Conservation (phyloP, 257 asterid genomes). For the Haberlea rhodopensis region DNA sequence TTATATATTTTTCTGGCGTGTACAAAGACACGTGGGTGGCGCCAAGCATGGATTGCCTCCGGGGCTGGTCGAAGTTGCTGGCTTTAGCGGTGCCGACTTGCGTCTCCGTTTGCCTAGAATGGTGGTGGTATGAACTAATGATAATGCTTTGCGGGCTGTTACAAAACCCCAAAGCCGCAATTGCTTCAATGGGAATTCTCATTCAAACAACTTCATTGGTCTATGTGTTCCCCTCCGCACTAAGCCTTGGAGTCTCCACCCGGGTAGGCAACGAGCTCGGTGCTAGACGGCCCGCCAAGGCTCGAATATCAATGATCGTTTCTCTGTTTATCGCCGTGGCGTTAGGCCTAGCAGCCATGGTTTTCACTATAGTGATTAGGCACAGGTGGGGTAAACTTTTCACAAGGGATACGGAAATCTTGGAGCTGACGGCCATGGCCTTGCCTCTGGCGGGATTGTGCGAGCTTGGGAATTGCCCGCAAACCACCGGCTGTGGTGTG, state of each 20-base stretch:
- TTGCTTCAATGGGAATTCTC: constrained; percentile 86
- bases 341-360: constrained; percentile 66
- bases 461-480: constrained; percentile 96
- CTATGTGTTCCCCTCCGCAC: constrained; percentile 81
- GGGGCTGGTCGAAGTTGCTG: constrained; percentile 69
- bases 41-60: constrained; percentile 61
- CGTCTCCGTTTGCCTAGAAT: constrained; percentile 78
- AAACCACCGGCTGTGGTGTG: constrained; percentile 92
- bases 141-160: constrained; percentile 75
- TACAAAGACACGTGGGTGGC: constrained; percentile 66
- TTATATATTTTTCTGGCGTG: constrained; percentile 62
- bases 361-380: constrained; percentile 59
- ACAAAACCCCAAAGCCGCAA: constrained; percentile 64
- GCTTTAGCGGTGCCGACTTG: constrained; percentile 73
- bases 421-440: constrained; percentile 64
- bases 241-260: constrained; percentile 80
- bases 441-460: constrained; percentile 86
- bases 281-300: constrained; percentile 58
- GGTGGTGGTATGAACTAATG: constrained; percentile 99
- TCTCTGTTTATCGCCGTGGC: constrained; percentile 45
- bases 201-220: constrained; percentile 85
- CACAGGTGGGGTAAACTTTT: constrained; percentile 71
- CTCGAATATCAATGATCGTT: constrained; percentile 62
- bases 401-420: constrained; percentile 62
- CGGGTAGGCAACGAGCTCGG: constrained; percentile 81